These are phyloP conservation scores for Candolleomyces aberdarensis DNA, from an alignment of 768 basidiomycete genomes.

Conservation along the genomic window DNA sequence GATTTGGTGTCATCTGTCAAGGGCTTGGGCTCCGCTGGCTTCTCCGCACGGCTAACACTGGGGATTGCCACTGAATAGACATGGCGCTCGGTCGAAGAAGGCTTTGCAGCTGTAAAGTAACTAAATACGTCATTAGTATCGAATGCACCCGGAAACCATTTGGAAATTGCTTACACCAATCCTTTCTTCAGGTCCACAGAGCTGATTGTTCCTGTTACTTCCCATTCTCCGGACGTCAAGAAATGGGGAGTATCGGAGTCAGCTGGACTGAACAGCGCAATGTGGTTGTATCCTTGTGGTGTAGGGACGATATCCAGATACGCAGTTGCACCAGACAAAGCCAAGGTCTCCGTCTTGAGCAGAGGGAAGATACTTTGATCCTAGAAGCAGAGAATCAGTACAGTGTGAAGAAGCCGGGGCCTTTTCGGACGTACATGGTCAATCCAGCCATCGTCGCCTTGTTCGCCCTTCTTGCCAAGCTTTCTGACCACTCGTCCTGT, in stretches of 20 bases:
- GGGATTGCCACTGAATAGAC: slow-evolving; percentile 81
- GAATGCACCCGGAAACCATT: background rate
- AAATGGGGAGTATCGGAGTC: slow-evolving; percentile 68
- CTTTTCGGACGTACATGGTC: slow-evolving; percentile 62
- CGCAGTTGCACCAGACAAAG: slow-evolving; percentile 45
- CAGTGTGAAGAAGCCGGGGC: background rate
- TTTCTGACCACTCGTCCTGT: slow-evolving; percentile 63
- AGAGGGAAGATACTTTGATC: slow-evolving; percentile 62
- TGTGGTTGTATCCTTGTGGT: slow-evolving; percentile 81
- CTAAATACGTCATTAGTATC: slow-evolving; percentile 34
- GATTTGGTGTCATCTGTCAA: slow-evolving; percentile 52
- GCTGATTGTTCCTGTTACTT: slow-evolving; percentile 73
- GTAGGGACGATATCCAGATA: slow-evolving; percentile 92
- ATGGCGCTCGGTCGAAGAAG: slow-evolving; percentile 79
- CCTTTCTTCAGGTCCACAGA: slow-evolving; percentile 67
- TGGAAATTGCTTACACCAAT: slow-evolving; percentile 57
- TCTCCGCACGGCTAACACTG: slow-evolving; percentile 14
- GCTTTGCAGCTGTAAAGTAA: slow-evolving; percentile 86
- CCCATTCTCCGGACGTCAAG: slow-evolving; percentile 87
- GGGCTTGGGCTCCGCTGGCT: slow-evolving; percentile 37
- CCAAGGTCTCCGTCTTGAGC: slow-evolving; percentile 26
- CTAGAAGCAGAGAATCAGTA: slow-evolving; percentile 28
- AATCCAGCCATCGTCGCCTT: slow-evolving; percentile 94
- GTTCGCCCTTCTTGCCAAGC: slow-evolving; percentile 79
- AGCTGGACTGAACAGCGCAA: slow-evolving; percentile 86